Conservation (phyloP, 2,329 filamentous ascomycete species). For the Taxawa tesnikishii region DNA sequence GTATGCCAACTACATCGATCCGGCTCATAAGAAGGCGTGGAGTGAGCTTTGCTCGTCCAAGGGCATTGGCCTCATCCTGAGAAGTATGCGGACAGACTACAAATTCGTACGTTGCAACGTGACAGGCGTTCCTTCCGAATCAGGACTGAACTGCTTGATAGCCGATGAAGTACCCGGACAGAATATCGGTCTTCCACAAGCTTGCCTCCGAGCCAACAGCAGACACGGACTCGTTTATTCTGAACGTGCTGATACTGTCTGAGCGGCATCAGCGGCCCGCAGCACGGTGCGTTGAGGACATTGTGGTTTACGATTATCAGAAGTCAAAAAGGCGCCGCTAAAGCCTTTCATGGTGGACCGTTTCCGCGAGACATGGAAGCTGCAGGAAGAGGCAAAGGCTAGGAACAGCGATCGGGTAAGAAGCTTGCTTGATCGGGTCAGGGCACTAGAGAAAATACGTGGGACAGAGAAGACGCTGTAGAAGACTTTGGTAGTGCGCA, state of each 20-base stretch:
- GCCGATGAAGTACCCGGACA: slow-evolving; percentile 77
- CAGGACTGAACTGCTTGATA: no score
- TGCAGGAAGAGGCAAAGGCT: slow-evolving; percentile 48
- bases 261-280: slow-evolving; percentile 61
- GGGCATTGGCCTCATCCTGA: slow-evolving; percentile 61
- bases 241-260: slow-evolving; percentile 58
- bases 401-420: slow-evolving; percentile 41
- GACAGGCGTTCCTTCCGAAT: slow-evolving; percentile 2
- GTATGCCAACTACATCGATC: slow-evolving; percentile 52
- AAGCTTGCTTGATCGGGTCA: slow-evolving; percentile 46
- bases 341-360: slow-evolving; percentile 49
- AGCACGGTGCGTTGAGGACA: slow-evolving; percentile 64
- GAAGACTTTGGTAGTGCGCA: slow-evolving; percentile 29
- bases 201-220: slow-evolving; percentile 43
- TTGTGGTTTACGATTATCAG: slow-evolving; percentile 66
- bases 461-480: slow-evolving; percentile 59
- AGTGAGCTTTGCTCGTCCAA: slow-evolving; percentile 53
- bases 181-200: slow-evolving; percentile 73
- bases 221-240: slow-evolving; percentile 41
- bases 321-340: slow-evolving; percentile 44
- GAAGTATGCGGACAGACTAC: slow-evolving; percentile 69
- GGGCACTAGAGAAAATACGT: slow-evolving; percentile 58
- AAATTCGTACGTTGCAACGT: slow-evolving; percentile 63
- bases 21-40: slow-evolving; percentile 52
- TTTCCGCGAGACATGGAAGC: slow-evolving; percentile 45